Conservation (phyloP, 805 yeast species). For the Yamadazyma nakazawae region DNA sequence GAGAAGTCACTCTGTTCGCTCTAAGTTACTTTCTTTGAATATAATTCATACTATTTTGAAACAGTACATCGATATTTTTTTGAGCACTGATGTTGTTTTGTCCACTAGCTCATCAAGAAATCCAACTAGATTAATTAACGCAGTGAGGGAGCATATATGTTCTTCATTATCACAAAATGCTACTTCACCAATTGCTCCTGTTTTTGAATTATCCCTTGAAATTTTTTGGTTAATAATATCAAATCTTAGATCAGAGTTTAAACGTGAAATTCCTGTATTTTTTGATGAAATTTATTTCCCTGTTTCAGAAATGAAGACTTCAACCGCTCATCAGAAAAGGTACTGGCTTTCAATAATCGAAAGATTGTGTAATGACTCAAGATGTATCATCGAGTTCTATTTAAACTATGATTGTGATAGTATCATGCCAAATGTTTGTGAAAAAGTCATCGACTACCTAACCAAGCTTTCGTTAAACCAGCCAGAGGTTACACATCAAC, state of each 20-base stretch:
- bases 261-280: slow-evolving; percentile 90
- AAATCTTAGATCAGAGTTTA: slow-evolving; percentile 81
- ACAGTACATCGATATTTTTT: slow-evolving; percentile 80
- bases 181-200: slow-evolving; percentile 86
- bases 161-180: slow-evolving; percentile 85
- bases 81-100: slow-evolving; percentile 55
- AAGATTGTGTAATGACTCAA: slow-evolving; percentile 81
- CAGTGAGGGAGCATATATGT: slow-evolving; percentile 81
- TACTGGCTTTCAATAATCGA: slow-evolving; percentile 79
- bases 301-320: slow-evolving; percentile 84
- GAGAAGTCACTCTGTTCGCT: slow-evolving; percentile 90
- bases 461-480: slow-evolving; percentile 68
- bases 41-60: slow-evolving; percentile 80
- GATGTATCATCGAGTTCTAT: slow-evolving; percentile 87
- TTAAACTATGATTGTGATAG: slow-evolving; percentile 93
- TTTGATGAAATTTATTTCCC: slow-evolving; percentile 92
- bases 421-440: slow-evolving; percentile 79
- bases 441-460: slow-evolving; percentile 72
- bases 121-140: slow-evolving; percentile 65
- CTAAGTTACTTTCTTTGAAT: slow-evolving; percentile 84
- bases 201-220: slow-evolving; percentile 86
- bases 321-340: slow-evolving; percentile 90
- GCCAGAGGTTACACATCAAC: slow-evolving; percentile 68
- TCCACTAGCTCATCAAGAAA: slow-evolving; percentile 46
- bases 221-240: slow-evolving; percentile 88